Percentiles rank a stretch among this genome's conserved stretches.
These are phyloP conservation scores for Colletotrichum aenigma DNA, from an alignment of 2,329 filamentous ascomycete genomes.

Conservation along the genomic window DNA sequence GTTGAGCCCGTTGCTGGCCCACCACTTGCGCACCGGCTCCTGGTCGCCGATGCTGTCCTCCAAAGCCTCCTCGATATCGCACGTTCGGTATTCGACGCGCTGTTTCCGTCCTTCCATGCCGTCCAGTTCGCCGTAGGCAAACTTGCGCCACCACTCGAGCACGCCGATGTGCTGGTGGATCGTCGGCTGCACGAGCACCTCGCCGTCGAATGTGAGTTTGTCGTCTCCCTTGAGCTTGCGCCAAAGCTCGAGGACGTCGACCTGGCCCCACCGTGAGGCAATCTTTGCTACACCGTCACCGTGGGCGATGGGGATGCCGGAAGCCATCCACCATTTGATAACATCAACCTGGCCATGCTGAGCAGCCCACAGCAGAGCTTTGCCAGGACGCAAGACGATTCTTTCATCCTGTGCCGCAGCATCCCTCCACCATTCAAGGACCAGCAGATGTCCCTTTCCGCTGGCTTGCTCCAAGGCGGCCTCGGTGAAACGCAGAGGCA, in stretches of 20 bases:
- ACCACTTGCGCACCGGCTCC: slow-evolving; percentile 80
- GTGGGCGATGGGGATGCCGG: slow-evolving; percentile 78
- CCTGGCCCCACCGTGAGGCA: slow-evolving; percentile 84
- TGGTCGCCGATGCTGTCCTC: slow-evolving; percentile 84
- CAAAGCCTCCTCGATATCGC: slow-evolving; percentile 92
- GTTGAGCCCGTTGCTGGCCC: slow-evolving; percentile 84
- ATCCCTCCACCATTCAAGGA: slow-evolving; percentile 93
- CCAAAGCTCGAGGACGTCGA: slow-evolving; percentile 85
- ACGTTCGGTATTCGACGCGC: slow-evolving; percentile 90
- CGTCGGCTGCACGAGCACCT: slow-evolving; percentile 85
- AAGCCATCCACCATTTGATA: slow-evolving; percentile 87
- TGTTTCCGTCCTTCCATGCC: slow-evolving; percentile 62
- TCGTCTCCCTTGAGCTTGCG: slow-evolving; percentile 68
- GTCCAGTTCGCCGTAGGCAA: slow-evolving; percentile 59
- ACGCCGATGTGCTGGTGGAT: slow-evolving; percentile 85
- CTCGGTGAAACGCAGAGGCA: slow-evolving; percentile 85
- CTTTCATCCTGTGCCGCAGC: slow-evolving; percentile 64
- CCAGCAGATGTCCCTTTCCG: slow-evolving; percentile 80
- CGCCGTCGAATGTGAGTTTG: slow-evolving; percentile 76
- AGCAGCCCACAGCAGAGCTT: slow-evolving; percentile 81
- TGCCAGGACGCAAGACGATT: slow-evolving; percentile 76
- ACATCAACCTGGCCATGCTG: slow-evolving; percentile 81
- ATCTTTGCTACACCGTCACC: slow-evolving; percentile 84
- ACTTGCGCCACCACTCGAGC: slow-evolving; percentile 90
- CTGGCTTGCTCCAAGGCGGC: slow-evolving; percentile 87